Evolutionary conservation across 2,329 filamentous ascomycete genomes (phyloP), one percentile per base, ranked within the genome.

Genomic region (Fusarium musae): DNA sequence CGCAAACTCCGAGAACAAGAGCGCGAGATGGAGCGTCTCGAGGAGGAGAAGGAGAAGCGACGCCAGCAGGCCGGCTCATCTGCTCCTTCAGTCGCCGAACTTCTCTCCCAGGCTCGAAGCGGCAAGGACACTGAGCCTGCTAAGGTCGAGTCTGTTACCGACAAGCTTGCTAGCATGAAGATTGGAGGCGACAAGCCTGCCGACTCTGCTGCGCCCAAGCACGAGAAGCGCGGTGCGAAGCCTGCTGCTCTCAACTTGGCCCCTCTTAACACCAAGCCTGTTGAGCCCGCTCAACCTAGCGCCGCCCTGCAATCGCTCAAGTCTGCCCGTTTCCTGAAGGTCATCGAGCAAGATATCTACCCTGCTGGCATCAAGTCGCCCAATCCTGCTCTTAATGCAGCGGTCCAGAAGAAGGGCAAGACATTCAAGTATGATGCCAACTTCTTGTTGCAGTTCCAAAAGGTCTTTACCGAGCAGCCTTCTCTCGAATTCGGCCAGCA

Each of bases 371-470:
- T 98, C 81, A 90, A 88, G 69, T 97, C 95, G 32, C 96, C 96
- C 12, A 98, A 98, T 84, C 94, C 96, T 16, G 93, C 96, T 6
- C 85, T 98, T 74, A 99, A 98, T 82, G 86, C 89, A 44, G 93
- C 93, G 21, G 93, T 94, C 34, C 87, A 90, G 39, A 93, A 93
- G 82, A 96, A 95, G 85, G 91, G 90, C 69, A 93, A 91, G 82
- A 92, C 91, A 46, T 97, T 97, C 86, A 95, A 97, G 82, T 99
- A 99, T 83, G 95, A 98, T 84, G 93, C 95, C 78, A 92, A 93
- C 78, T 99, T 99, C 87, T 86, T 99, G 84, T 88, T 99, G 36
- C 96, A 99, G 81, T 99, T 99, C 88, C 94, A 98, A 85, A 90
- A 90, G 77, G 94, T 97, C 26, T 99, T 98, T 85, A 97, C 94